phyloP scores from a whole-genome alignment of 179 eudicot genomes.

The Vitellaria paradoxa region DNA sequence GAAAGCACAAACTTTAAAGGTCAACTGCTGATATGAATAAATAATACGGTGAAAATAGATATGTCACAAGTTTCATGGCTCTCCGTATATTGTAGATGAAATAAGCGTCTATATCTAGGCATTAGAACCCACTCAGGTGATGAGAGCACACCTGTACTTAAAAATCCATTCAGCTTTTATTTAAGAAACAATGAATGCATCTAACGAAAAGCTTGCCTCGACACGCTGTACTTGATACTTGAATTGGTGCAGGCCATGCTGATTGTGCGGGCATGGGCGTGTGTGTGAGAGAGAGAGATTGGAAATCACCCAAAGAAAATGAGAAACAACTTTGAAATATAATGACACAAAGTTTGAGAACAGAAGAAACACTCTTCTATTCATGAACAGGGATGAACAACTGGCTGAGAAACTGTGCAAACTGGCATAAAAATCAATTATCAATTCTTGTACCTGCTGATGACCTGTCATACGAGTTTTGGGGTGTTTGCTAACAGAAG shows the following conservation, averaged over 20 bases:
- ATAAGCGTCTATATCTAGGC: background rate
- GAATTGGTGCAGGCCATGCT: background rate
- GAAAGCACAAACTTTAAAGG: slow-evolving; percentile 1
- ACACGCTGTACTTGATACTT: background rate
- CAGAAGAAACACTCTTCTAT: background rate
- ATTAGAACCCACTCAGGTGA: background rate
- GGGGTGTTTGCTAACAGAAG: slow-evolving; percentile 85
- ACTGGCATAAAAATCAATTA: background rate
- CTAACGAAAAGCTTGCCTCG: background rate
- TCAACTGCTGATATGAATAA: slow-evolving; percentile 3
- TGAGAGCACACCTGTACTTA: background rate
- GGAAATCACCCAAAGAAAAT: background rate
- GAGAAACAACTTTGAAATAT: background rate
- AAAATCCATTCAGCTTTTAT: background rate
- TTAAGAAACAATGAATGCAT: background rate
- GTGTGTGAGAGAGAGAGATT: background rate
- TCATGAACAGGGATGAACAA: background rate
- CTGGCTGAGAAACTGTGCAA: background rate
- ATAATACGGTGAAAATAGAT: background rate
- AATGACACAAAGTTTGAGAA: background rate
- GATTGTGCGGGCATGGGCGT: background rate
- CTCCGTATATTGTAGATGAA: background rate
- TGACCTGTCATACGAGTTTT: slow-evolving; percentile 97
- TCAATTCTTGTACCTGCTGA: slow-evolving; percentile 64
- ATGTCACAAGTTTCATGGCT: background rate